Conservation (phyloP, 2,329 filamentous ascomycete genomes). For the Apiospora pterosperma region DNA sequence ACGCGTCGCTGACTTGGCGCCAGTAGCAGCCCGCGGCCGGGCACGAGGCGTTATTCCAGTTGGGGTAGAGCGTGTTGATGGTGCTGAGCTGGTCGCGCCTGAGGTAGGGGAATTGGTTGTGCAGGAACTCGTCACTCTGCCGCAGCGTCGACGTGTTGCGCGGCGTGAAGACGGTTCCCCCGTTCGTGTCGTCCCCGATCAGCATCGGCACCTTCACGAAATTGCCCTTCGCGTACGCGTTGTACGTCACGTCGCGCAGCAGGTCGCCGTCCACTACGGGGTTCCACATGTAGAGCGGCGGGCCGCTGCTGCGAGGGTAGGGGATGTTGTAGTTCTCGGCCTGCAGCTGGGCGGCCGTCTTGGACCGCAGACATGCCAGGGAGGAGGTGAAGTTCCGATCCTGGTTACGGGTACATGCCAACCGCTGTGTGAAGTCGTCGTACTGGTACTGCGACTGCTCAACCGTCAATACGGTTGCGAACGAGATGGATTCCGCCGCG, state of each 20-base stretch:
- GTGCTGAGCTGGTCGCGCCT: constrained; percentile 43
- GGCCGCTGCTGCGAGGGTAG: constrained; percentile 28
- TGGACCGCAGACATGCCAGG: constrained; percentile 43
- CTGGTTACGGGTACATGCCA: constrained; percentile 30
- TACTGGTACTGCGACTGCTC: constrained; percentile 50
- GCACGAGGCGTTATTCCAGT: constrained; percentile 41
- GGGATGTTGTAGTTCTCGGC: constrained; percentile 38
- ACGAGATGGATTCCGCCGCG: constrained; percentile 49
- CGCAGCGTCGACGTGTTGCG: constrained; percentile 39
- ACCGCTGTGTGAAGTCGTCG: constrained; percentile 40
- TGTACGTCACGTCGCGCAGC: constrained; percentile 47
- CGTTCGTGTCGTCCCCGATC: constrained; percentile 58
- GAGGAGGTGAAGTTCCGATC: constrained; percentile 26
- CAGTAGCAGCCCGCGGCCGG: constrained; percentile 51
- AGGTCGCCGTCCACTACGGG: constrained; percentile 54
- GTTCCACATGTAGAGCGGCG: constrained; percentile 50
- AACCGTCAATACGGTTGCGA: constrained; percentile 43
- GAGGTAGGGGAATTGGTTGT: constrained; percentile 55
- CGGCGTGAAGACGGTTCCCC: constrained; percentile 61
- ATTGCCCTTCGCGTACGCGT: constrained; percentile 41
- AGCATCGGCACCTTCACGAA: constrained; percentile 54
- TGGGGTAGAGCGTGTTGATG: constrained; percentile 56
- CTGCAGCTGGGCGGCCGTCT: constrained; percentile 39
- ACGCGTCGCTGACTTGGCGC: constrained; percentile 54
- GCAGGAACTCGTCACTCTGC: constrained; percentile 53